phyloP scores from a whole-genome alignment of 1,139 yeast species.

The Saccharomyces uvarum region DNA sequence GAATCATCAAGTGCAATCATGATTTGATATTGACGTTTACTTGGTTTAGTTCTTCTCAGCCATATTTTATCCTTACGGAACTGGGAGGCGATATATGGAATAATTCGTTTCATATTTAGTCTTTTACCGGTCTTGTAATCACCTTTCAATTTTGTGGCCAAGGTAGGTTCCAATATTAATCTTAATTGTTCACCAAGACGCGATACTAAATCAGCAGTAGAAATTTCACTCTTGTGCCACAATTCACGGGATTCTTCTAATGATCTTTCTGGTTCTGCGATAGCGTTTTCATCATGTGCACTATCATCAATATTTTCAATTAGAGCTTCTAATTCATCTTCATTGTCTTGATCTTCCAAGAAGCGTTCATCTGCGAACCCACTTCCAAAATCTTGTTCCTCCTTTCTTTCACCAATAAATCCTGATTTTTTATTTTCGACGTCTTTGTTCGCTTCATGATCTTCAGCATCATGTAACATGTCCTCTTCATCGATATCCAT shows the following conservation, averaged over 20 bases:
- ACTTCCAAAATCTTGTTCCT: conserved; percentile 25
- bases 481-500: conserved; percentile 19
- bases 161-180: conserved; percentile 87
- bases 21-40: conserved; percentile 93
- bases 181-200: conserved; percentile 88
- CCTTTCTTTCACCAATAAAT: conserved; percentile 43
- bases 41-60: conserved; percentile 95
- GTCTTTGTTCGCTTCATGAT: conserved; percentile 36
- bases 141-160: conserved; percentile 88
- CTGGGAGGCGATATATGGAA: conserved; percentile 95
- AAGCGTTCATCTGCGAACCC: conserved; percentile 25
- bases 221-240: conserved; percentile 77
- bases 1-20: conserved; percentile 98
- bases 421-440: conserved; percentile 50
- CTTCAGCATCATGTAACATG: conserved; percentile 11
- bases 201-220: conserved; percentile 81
- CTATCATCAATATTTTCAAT: conserved; percentile 31
- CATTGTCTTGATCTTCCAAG: conserved; percentile 32
- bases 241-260: conserved; percentile 63
- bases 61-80: conserved; percentile 97
- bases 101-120: conserved; percentile 92
- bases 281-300: conserved; percentile 23
- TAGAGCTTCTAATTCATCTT: conserved; percentile 32
- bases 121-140: conserved; percentile 97
- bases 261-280: conserved; percentile 39